These are phyloP conservation scores for Macrophomina pseudophaseolina DNA, from an alignment of 2,329 filamentous ascomycete species.

Conservation along the genomic window DNA sequence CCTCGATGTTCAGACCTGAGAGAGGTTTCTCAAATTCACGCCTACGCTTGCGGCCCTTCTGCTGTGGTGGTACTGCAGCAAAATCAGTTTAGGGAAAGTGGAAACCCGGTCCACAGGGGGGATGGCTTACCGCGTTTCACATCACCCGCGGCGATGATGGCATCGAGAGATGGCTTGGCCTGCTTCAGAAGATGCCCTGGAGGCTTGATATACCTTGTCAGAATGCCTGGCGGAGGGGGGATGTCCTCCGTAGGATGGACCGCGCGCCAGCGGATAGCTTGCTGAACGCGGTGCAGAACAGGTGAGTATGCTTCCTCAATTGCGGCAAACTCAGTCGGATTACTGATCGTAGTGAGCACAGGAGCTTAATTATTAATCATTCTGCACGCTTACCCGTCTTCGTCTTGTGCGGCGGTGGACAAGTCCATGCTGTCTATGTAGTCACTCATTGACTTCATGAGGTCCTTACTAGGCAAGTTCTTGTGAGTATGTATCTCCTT, in stretches of 20 bases:
- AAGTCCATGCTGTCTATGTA: conserved; percentile 96
- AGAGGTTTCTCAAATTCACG: conserved; percentile 77
- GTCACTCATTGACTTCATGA: conserved; percentile 82
- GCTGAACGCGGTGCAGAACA: conserved; percentile 83
- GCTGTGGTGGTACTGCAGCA: conserved; percentile 71
- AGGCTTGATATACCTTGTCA: conserved; percentile 75
- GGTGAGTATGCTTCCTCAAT: conserved; percentile 81
- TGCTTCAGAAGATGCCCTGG: conserved; percentile 67
- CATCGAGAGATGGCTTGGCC: conserved; percentile 63
- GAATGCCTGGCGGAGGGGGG: conserved; percentile 64
- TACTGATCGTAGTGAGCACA: conserved; percentile 41
- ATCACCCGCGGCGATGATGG: conserved; percentile 71
- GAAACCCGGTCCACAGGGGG: conserved; percentile 22
- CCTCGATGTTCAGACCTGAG: conserved; percentile 86
- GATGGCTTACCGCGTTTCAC: conserved; percentile 68
- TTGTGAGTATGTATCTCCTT: conserved; percentile 80
- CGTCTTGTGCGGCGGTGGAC: conserved; percentile 70
- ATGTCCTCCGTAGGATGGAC: conserved; percentile 71
- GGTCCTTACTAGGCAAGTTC: conserved; percentile 75
- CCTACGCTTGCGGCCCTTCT: conserved; percentile 71
- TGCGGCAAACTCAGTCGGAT: conserved; percentile 70
- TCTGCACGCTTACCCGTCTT: conserved; percentile 59
- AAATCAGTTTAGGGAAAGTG: conserved; percentile 32
- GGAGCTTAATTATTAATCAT: not conserved
- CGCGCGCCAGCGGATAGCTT: conserved; percentile 82